Percentiles rank a stretch among this genome's conserved stretches.
These are phyloP conservation scores for Colletotrichum lentis DNA, from an alignment of 2,329 filamentous ascomycete genomes.

Conservation along the genomic window DNA sequence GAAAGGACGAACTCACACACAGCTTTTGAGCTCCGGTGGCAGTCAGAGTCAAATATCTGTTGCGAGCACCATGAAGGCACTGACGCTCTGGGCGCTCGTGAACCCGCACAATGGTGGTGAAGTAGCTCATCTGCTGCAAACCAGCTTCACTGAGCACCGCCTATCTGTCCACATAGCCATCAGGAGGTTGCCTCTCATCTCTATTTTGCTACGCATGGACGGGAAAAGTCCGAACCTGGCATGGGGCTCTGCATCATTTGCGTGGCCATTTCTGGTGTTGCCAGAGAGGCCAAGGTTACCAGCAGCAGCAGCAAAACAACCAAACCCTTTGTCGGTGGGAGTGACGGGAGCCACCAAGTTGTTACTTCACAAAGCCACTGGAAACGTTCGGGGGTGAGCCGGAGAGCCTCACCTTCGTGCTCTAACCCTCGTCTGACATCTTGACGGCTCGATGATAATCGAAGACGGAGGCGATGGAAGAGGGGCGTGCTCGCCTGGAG, in stretches of 20 bases:
- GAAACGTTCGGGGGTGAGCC: background rate
- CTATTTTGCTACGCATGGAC: background rate
- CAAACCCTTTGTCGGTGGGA: too few relatives aligned
- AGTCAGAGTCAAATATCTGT: background rate
- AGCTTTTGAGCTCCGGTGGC: background rate
- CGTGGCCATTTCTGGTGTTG: too few relatives aligned
- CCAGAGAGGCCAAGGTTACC: too few relatives aligned
- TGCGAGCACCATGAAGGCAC: background rate
- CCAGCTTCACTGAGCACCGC: background rate
- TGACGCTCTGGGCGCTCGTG: too few relatives aligned
- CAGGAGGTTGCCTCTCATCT: background rate
- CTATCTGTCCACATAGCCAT: background rate
- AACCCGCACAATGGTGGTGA: background rate
- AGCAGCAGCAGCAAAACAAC: too few relatives aligned
- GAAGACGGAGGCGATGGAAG: background rate
- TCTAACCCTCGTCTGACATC: background rate
- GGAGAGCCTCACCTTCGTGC: background rate
- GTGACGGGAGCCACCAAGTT: background rate
- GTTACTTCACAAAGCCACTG: background rate
- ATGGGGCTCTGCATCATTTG: too few relatives aligned
- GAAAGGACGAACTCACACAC: background rate
- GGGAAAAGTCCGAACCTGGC: too few relatives aligned
- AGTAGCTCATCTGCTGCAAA: background rate
- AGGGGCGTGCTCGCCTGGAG: background rate
- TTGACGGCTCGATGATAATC: background rate